phyloP scores from a whole-genome alignment of 148 eudicot species.

The Spergularia bocconei region DNA sequence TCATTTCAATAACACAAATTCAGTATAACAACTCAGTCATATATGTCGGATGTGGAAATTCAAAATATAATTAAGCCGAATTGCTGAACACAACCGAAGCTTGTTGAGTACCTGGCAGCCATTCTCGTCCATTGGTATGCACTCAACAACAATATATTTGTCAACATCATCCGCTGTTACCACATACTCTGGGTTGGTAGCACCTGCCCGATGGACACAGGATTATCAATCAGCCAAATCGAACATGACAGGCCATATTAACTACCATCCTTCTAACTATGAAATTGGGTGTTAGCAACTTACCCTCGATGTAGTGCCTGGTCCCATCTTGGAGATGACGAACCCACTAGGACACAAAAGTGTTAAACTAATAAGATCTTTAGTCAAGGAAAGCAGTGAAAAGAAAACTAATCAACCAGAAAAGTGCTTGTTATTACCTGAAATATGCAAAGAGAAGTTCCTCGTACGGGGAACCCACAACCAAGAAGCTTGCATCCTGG shows the following conservation, averaged over 20 bases:
- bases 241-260: conserved; percentile 9
- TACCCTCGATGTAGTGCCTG: conserved; percentile 89
- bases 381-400: conserved; percentile 1
- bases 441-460: conserved; percentile 89
- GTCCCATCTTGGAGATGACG: conserved; percentile 98
- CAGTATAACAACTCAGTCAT: background rate
- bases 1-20: conserved; percentile 1
- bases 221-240: conserved; percentile 19
- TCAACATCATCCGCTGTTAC: conserved; percentile 98
- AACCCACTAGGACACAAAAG: conserved; percentile 64
- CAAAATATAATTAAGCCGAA: background rate
- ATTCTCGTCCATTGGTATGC: conserved; percentile 97
- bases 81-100: conserved; percentile 9
- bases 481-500: conserved; percentile 80
- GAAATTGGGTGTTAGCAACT: conserved; percentile 6
- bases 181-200: conserved; percentile 95
- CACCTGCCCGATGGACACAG: conserved; percentile 51
- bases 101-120: conserved; percentile 67
- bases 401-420: background rate
- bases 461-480: conserved; percentile 84
- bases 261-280: background rate
- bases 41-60: conserved; percentile 6
- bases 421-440: conserved; percentile 50
- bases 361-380: conserved; percentile 14
- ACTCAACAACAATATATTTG: conserved; percentile 91